Percentiles rank a stretch among this genome's conserved stretches.
phyloP scores from a whole-genome alignment of 306 rosid species.

The Castanospermum australe region DNA sequence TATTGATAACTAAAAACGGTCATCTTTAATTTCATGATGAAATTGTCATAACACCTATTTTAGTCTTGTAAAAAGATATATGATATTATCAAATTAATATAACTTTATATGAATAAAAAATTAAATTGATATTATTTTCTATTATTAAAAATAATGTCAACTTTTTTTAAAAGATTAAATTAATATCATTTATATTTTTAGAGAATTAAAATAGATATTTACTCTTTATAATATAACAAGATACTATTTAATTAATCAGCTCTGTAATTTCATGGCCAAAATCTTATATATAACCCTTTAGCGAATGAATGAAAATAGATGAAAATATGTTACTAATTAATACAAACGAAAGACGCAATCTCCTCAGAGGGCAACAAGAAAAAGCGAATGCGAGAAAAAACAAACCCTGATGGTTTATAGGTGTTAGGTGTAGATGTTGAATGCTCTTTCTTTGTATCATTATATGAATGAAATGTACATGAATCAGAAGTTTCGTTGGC shows the following conservation, averaged over 20 bases:
- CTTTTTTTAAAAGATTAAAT: too few species aligned
- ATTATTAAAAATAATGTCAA: too few species aligned
- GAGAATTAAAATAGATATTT: too few species aligned
- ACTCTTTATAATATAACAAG: too few species aligned
- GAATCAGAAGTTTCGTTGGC: constrained; percentile 46
- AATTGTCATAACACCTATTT: too few species aligned
- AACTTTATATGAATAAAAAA: too few species aligned
- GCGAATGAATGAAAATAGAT: neutral
- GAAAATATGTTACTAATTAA: neutral
- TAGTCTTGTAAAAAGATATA: too few species aligned
- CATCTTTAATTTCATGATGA: neutral
- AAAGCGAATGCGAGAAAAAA: neutral
- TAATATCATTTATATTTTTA: too few species aligned
- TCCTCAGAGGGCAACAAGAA: neutral
- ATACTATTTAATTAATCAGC: too few species aligned
- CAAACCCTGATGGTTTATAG: neutral
- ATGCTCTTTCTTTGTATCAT: constrained; percentile 30
- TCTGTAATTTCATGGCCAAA: neutral
- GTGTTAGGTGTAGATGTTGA: constrained; percentile 10
- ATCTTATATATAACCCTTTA: neutral
- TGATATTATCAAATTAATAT: too few species aligned
- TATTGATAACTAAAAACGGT: neutral
- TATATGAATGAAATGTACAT: constrained; percentile 32
- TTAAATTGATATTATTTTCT: too few species aligned
- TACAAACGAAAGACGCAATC: neutral